phyloP scores from a whole-genome alignment of 2,329 filamentous ascomycete genomes.

The Aplosporella prunicola region DNA sequence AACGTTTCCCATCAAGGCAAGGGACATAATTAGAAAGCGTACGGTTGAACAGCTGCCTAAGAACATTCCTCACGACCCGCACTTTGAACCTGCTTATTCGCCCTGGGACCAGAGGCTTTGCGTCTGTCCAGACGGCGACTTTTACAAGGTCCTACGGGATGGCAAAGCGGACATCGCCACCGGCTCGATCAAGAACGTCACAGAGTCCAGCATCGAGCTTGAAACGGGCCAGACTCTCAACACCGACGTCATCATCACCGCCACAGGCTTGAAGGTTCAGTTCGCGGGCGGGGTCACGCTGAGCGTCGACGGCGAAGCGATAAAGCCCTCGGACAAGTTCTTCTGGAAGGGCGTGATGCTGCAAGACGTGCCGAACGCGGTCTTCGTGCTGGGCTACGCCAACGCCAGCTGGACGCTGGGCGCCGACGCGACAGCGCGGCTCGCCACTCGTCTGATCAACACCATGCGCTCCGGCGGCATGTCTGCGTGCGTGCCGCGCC shows the following conservation, averaged over 20 bases:
- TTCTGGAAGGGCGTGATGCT: slow-evolving; percentile 55
- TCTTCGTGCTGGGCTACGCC: slow-evolving; percentile 51
- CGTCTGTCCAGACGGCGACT: slow-evolving; percentile 53
- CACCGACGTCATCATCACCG: slow-evolving; percentile 56
- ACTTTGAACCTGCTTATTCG: slow-evolving; percentile 40
- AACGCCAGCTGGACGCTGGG: slow-evolving; percentile 55
- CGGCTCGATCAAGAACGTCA: slow-evolving; percentile 44
- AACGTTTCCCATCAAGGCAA: slow-evolving; percentile 43
- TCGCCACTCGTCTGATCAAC: slow-evolving; percentile 43
- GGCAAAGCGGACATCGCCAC: slow-evolving; percentile 48
- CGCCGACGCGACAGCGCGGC: slow-evolving; percentile 43
- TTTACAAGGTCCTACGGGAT: slow-evolving; percentile 43
- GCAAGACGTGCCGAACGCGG: slow-evolving; percentile 51
- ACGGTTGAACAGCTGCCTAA: slow-evolving; percentile 45
- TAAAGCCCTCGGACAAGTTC: slow-evolving; percentile 42
- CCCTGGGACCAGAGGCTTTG: slow-evolving; percentile 67
- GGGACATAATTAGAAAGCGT: slow-evolving; percentile 36
- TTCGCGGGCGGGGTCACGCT: slow-evolving; percentile 47
- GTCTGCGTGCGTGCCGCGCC: slow-evolving; percentile 2
- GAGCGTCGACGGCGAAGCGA: slow-evolving; percentile 38
- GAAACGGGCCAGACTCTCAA: slow-evolving; percentile 33
- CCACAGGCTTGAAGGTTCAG: slow-evolving; percentile 51
- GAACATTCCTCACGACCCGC: slow-evolving; percentile 30
- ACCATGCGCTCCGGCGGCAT: slow-evolving; percentile 29
- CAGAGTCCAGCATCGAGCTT: slow-evolving; percentile 40